These are phyloP conservation scores for Blastobotrys capitulatus DNA, from an alignment of 1,139 yeast genomes.

Conservation along the genomic window DNA sequence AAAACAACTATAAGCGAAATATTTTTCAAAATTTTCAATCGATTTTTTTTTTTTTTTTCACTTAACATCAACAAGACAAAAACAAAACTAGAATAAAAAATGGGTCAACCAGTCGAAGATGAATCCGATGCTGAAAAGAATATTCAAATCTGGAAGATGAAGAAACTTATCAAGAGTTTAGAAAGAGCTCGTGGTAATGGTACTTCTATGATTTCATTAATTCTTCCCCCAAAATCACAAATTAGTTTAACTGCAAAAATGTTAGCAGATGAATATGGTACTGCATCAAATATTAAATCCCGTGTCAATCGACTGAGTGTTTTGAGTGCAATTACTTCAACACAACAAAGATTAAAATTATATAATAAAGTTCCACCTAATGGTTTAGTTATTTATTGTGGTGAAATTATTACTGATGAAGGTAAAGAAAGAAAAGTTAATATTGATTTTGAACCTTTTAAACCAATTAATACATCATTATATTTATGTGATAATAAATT, in stretches of 20 bases:
- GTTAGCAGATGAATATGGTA: constrained; percentile 98
- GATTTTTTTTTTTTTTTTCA: neutral
- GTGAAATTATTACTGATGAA: constrained; percentile 94
- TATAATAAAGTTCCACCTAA: constrained; percentile 87
- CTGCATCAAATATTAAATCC: constrained; percentile 95
- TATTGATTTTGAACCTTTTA: constrained; percentile 94
- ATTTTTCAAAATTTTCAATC: neutral
- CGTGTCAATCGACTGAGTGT: constrained; percentile 95
- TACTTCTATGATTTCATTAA: constrained; percentile 95
- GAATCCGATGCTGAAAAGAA: constrained; percentile 78
- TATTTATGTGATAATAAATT: constrained; percentile 96
- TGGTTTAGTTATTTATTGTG: constrained; percentile 95
- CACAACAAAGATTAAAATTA: constrained; percentile 91
- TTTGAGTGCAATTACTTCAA: constrained; percentile 92
- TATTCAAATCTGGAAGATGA: constrained; percentile 98
- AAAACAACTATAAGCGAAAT: neutral
- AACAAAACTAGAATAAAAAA: constrained; percentile 13
- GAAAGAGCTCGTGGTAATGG: constrained; percentile 96
- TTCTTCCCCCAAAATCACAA: constrained; percentile 91
- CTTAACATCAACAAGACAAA: constrained; percentile 1
- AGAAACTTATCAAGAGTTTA: constrained; percentile 67
- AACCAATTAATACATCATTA: constrained; percentile 94
- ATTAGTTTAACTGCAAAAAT: constrained; percentile 81
- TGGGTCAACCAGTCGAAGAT: constrained; percentile 24
- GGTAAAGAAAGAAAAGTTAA: constrained; percentile 96